Percentiles rank a stretch among this genome's conserved stretches.
Conservation (phyloP, 1,284 basidiomycete genomes). For the Marasmius sp. region DNA sequence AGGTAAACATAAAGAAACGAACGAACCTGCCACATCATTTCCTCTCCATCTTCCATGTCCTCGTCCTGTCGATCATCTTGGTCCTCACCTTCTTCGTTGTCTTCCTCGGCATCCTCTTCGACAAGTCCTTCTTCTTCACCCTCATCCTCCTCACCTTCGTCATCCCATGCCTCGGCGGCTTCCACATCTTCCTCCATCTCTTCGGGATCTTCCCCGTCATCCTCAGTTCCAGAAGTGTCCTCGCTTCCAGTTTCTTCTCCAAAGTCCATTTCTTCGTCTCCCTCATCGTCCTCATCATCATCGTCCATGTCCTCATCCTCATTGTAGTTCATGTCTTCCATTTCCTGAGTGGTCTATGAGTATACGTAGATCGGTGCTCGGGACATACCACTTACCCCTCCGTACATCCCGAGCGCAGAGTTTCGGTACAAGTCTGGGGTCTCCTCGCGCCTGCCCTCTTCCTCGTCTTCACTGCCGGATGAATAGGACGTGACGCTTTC, state of each 20-base stretch:
- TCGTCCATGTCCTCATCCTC: constrained; percentile 84
- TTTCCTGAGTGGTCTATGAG: constrained; percentile 52
- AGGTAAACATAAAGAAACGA: neutral
- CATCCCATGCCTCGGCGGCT: constrained; percentile 63
- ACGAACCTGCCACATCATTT: constrained; percentile 76
- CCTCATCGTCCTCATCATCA: constrained; percentile 76
- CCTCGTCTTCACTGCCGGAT: constrained; percentile 66
- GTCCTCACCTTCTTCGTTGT: constrained; percentile 58
- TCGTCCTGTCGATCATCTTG: constrained; percentile 36
- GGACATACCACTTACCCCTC: constrained; percentile 60
- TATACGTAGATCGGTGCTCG: too few species aligned
- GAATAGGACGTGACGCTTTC: constrained; percentile 58
- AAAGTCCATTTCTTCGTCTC: constrained; percentile 87
- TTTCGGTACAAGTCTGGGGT: constrained; percentile 96
- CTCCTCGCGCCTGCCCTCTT: constrained; percentile 65
- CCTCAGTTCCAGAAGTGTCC: constrained; percentile 71
- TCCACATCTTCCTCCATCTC: constrained; percentile 63
- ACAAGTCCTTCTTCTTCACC: constrained; percentile 44
- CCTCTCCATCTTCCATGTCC: constrained; percentile 46
- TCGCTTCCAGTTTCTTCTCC: constrained; percentile 81
- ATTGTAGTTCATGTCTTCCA: constrained; percentile 68
- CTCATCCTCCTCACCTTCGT: constrained; percentile 64
- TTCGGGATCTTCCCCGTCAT: constrained; percentile 58
- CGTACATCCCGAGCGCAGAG: constrained; percentile 95
- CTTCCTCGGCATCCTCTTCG: constrained; percentile 56